Conservation (phyloP, 257 asterid species). For the Datura wrightii region DNA sequence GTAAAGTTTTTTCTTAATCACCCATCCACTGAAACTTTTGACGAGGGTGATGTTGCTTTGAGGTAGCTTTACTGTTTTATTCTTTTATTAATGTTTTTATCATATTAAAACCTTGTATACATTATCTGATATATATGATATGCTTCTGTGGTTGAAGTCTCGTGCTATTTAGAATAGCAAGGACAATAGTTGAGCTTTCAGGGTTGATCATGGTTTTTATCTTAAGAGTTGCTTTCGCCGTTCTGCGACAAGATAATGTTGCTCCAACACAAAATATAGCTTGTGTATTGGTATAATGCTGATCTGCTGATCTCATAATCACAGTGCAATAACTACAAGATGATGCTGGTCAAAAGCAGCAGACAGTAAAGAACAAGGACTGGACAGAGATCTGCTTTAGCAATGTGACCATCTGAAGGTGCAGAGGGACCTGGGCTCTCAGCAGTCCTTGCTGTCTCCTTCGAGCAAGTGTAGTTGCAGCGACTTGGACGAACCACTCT, state of each 20-base stretch:
- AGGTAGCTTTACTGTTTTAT: conserved; percentile 16
- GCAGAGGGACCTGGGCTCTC: conserved; percentile 42
- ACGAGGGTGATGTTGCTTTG: background rate
- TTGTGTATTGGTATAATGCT: background rate
- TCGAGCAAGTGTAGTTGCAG: conserved; percentile 79
- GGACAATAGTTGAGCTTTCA: background rate
- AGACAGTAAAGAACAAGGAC: conserved; percentile 46
- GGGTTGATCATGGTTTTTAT: conserved; percentile 7
- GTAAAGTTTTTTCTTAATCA: background rate
- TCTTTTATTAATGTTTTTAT: background rate
- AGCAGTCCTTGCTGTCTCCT: conserved; percentile 55
- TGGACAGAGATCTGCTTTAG: conserved; percentile 38
- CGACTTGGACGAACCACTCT: conserved; percentile 90
- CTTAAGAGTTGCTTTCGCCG: conserved; percentile 15
- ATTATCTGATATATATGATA: conserved; percentile 13
- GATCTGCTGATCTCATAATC: conserved; percentile 1
- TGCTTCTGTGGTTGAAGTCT: conserved; percentile 16
- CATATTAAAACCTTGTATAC: background rate
- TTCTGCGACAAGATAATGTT: background rate
- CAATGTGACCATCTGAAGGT: conserved; percentile 48
- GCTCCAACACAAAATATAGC: background rate
- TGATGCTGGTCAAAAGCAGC: conserved; percentile 45
- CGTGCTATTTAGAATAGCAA: background rate
- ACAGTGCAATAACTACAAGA: conserved; percentile 35
- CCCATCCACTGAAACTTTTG: background rate